Evolutionary conservation across 139 green algal genomes (phyloP).

Genomic region (Tetratostichococcus sp.): DNA sequence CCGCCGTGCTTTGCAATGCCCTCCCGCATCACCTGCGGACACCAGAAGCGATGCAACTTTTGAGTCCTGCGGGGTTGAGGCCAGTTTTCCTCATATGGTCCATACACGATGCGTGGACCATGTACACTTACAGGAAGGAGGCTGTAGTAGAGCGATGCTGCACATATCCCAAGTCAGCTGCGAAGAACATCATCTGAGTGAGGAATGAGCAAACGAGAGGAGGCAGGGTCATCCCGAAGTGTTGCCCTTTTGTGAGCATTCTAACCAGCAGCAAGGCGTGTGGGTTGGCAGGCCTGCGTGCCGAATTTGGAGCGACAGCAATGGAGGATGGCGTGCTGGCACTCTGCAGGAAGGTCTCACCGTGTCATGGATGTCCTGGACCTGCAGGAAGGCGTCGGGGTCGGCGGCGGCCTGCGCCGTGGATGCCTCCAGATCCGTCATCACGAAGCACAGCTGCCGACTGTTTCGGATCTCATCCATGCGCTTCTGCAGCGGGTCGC

Average conservation of each 20-base stretch:
- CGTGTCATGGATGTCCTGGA: constrained; percentile 75
- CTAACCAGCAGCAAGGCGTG: not conserved
- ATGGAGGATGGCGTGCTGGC: too few species aligned
- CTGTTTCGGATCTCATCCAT: constrained; percentile 33
- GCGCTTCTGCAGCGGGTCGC: constrained; percentile 5
- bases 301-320: too few species aligned
- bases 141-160: too few species aligned
- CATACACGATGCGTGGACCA: too few species aligned
- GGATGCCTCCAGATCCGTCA: constrained; percentile 59
- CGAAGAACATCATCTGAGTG: too few species aligned
- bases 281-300: not conserved
- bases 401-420: constrained; percentile 48
- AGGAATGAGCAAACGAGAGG: too few species aligned
- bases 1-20: constrained; percentile 54
- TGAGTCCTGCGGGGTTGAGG: not conserved
- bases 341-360: too few species aligned
- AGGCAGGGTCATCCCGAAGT: too few species aligned
- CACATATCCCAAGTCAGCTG: too few species aligned
- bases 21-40: constrained; percentile 59
- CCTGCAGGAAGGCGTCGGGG: constrained; percentile 42
- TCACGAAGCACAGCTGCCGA: constrained; percentile 56
- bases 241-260: too few species aligned
- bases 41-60: not conserved
- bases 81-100: too few species aligned
- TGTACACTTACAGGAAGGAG: too few species aligned